Conservation (phyloP, 2,329 filamentous ascomycete genomes). For the Penicillium fuscoglaucum region DNA sequence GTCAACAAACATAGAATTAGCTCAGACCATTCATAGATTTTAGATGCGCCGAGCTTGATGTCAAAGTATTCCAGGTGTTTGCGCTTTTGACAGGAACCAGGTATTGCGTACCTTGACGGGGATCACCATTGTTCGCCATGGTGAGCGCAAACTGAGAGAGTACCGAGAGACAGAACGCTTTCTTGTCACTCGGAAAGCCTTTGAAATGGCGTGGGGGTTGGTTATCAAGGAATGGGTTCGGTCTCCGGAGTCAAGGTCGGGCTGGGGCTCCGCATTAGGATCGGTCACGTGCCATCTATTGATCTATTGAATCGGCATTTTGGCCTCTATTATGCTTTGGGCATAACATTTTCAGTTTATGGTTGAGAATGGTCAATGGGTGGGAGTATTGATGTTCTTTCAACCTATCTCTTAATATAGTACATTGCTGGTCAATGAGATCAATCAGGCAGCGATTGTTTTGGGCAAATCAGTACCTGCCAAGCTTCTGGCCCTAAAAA, state of each 20-base stretch:
- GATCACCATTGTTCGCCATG: conserved; percentile 41
- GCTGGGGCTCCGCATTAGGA: conserved; percentile 31
- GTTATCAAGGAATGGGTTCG: conserved; percentile 10
- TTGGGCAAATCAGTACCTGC: background rate
- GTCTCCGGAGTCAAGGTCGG: conserved; percentile 23
- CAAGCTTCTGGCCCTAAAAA: background rate
- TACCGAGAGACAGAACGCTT: conserved; percentile 7
- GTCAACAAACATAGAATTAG: conserved; percentile 7
- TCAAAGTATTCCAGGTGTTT: conserved; percentile 4
- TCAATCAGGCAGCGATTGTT: background rate
- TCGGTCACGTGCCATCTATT: conserved; percentile 22
- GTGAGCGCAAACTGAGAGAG: conserved; percentile 15
- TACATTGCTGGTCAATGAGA: background rate
- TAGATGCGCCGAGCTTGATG: background rate
- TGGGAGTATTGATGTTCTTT: background rate
- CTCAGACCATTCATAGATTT: background rate
- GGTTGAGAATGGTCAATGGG: background rate
- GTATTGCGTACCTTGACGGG: conserved; percentile 35
- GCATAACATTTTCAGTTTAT: background rate
- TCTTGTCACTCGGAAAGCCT: conserved; percentile 5
- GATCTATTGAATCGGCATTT: background rate
- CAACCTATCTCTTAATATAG: background rate
- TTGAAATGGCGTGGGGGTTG: background rate
- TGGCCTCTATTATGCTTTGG: background rate
- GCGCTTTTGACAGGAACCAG: conserved; percentile 8